phyloP scores from a whole-genome alignment of 2,329 filamentous ascomycete species.

The Ophidiomyces ophidiicola region DNA sequence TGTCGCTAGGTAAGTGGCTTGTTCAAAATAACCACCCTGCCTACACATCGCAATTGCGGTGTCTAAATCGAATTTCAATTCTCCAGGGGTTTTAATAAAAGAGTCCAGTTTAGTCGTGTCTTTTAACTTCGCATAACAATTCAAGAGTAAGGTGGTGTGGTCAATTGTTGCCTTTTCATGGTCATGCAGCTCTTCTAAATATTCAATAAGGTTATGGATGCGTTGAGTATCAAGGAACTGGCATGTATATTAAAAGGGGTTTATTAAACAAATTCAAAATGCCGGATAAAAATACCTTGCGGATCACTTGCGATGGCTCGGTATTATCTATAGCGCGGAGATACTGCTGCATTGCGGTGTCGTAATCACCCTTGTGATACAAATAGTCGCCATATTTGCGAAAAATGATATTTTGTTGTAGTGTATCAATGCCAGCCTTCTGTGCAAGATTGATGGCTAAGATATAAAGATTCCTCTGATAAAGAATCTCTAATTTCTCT shows the following conservation, averaged over 20 bases:
- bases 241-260: slow-evolving; percentile 11
- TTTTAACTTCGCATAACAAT: slow-evolving; percentile 96
- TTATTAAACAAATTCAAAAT: background rate
- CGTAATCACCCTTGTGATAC: slow-evolving; percentile 90
- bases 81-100: slow-evolving; percentile 90
- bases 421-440: slow-evolving; percentile 65
- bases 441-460: slow-evolving; percentile 86
- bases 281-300: slow-evolving; percentile 48
- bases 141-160: slow-evolving; percentile 85
- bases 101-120: slow-evolving; percentile 91
- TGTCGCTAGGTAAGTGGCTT: slow-evolving; percentile 87
- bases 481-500: slow-evolving; percentile 84
- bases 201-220: slow-evolving; percentile 94
- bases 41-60: slow-evolving; percentile 96
- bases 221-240: slow-evolving; percentile 91
- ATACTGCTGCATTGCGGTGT: slow-evolving; percentile 98
- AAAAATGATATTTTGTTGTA: slow-evolving; percentile 84
- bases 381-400: slow-evolving; percentile 87
- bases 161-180: slow-evolving; percentile 87
- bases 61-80: slow-evolving; percentile 91
- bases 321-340: slow-evolving; percentile 91
- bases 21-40: slow-evolving; percentile 91
- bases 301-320: slow-evolving; percentile 88
- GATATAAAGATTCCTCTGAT: slow-evolving; percentile 84
- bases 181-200: slow-evolving; percentile 90